Evolutionary conservation across 192 early-diverging fungal genomes (phyloP).

Genomic region (Allomyces macrogynus): DNA sequence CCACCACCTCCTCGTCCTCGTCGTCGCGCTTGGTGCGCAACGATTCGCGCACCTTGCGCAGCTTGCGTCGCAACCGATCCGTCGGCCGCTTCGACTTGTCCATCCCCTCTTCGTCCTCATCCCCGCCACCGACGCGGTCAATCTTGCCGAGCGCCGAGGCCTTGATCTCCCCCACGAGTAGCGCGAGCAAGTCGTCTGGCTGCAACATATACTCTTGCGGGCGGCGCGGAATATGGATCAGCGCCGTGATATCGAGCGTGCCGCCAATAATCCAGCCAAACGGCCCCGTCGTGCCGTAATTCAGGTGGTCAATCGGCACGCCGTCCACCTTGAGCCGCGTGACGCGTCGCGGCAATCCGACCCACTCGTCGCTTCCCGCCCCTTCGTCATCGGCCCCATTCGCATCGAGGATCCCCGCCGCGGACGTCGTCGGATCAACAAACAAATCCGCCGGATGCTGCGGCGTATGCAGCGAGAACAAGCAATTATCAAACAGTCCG

Average conservation of each 20-base stretch:
- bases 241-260: conserved; percentile 56
- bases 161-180: not conserved
- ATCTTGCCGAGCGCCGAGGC: conserved; percentile 14
- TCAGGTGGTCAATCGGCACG: conserved; percentile 77
- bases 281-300: conserved; percentile 63
- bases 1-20: not conserved
- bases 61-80: conserved; percentile 9
- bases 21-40: not conserved
- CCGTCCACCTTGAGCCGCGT: conserved; percentile 39
- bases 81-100: conserved; percentile 14
- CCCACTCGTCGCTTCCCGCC: conserved; percentile 12
- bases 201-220: conserved; percentile 8
- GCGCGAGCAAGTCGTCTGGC: conserved; percentile 4
- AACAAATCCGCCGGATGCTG: conserved; percentile 31
- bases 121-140: conserved; percentile 17
- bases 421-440: too few relatives aligned
- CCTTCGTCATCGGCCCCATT: conserved; percentile 14
- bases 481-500: conserved; percentile 82
- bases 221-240: conserved; percentile 34
- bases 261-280: conserved; percentile 87
- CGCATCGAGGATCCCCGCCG: conserved; percentile 5
- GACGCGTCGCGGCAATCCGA: not conserved
- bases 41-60: conserved; percentile 10
- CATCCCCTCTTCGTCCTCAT: conserved; percentile 21
- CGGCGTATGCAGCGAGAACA: conserved; percentile 81